Conservation (phyloP, 495 filamentous ascomycete genomes). For the Tuber brumale region DNA sequence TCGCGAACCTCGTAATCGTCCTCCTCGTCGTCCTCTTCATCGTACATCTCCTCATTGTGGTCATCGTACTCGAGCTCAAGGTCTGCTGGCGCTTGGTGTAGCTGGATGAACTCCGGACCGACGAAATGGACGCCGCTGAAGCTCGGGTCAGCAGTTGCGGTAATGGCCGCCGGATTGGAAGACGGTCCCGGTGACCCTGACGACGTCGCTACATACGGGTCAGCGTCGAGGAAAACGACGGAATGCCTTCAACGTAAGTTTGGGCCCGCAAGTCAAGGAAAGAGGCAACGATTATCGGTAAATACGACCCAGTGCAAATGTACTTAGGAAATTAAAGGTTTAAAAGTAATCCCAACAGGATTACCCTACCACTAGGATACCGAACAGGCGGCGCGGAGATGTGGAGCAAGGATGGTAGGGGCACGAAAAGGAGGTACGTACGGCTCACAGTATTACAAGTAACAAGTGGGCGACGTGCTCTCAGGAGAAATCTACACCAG, state of each 20-base stretch:
- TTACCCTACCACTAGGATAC: background rate
- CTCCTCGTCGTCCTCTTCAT: conserved; percentile 54
- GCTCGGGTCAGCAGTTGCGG: conserved; percentile 1
- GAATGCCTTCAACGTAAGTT: conserved; percentile 43
- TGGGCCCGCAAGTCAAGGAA: conserved; percentile 31
- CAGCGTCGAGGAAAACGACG: conserved; percentile 41
- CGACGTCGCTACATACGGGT: conserved; percentile 38
- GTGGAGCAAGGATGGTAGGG: conserved; percentile 5
- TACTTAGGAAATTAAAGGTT: conserved; percentile 3
- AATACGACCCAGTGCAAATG: conserved; percentile 17
- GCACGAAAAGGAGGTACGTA: conserved; percentile 30
- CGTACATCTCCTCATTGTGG: conserved; percentile 48
- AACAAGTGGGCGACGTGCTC: conserved; percentile 17
- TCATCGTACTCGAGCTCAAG: conserved; percentile 63
- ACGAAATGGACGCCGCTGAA: conserved; percentile 17
- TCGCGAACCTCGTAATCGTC: conserved; percentile 33
- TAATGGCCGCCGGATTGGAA: conserved; percentile 6
- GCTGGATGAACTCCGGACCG: conserved; percentile 28
- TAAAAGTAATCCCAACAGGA: background rate
- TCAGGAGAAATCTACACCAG: conserved; percentile 28
- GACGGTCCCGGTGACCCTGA: conserved; percentile 15
- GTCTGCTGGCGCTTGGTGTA: conserved; percentile 40
- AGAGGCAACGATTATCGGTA: conserved; percentile 3
- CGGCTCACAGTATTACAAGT: conserved; percentile 29
- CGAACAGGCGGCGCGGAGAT: conserved; percentile 4